Evolutionary conservation across 2,329 filamentous ascomycete genomes (phyloP), one percentile per base, ranked within the genome.

Genomic region (Gliomastix tumulicola): DNA sequence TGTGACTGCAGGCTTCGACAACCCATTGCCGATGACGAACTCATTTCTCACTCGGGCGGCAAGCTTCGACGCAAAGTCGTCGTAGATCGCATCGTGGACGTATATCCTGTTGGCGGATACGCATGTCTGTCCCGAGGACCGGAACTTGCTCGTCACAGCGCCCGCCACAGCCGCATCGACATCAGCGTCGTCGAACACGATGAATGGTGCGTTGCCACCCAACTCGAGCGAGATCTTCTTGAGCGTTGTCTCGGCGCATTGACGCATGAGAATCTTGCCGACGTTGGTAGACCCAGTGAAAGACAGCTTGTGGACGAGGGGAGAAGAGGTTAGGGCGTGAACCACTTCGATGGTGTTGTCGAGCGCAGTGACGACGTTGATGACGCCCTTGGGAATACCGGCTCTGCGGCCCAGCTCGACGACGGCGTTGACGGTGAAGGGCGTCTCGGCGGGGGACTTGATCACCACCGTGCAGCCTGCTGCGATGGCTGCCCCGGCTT

Each of bases 151-250:
- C 16, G 81, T 68, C 36, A 97, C 75, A 32, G 88, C 88, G 19
- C 88, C 90, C 0, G 77, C 66, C 1, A 97, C 87, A 3, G 92
- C 90, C 5, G 69, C 66, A 41, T 96, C 88, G 17, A 97, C 65
- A 54, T 97, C 86, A 15, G 90, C 86, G 53, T 97, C 90, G 51
- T 96, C 88, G 53, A 97, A 97, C 21, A 96, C 88, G 46, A 97
- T 95, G 57, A 96, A 94, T 2, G 90, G 90, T 0, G 89, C 86
- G 57, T 97, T 97, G 31, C 90, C 90, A 36, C 90, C 90, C 2
- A 97, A 81, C 57, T 97, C 90, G 57, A 95, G 84, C 0, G 85
- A 90, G 28, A 80, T 56, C 46, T 79, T 74, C 74, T 97, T 97
- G 47, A 96, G 65, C 0, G 88, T 95, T 12, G 70, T 66, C 25